A percentile compares a stretch with the other conserved stretches of the same genome.
Evolutionary conservation across 1,284 basidiomycete species (phyloP).

Genomic region (Moesziomyces globuligerus): DNA sequence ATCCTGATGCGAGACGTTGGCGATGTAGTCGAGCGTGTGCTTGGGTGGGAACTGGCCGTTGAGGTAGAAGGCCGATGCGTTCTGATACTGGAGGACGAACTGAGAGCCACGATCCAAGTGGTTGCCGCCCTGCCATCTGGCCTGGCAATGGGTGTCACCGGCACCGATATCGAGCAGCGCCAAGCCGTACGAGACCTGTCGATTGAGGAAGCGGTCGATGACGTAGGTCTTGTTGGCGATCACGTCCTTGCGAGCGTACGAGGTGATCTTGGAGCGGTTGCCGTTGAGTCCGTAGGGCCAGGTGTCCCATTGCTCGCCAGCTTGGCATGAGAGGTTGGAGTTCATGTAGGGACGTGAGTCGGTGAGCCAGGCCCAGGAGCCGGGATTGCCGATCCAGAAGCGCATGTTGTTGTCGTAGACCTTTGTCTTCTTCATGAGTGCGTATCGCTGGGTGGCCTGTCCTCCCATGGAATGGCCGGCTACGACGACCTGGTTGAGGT

Average conservation of each 20-base stretch:
- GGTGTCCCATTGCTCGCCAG: conserved; percentile 38
- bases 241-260: conserved; percentile 23
- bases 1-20: conserved; percentile 52
- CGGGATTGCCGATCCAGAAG: conserved; percentile 60
- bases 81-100: conserved; percentile 47
- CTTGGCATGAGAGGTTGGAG: conserved; percentile 28
- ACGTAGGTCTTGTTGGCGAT: conserved; percentile 44
- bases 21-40: conserved; percentile 46
- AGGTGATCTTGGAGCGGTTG: conserved; percentile 44
- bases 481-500: conserved; percentile 58
- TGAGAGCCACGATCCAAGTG: conserved; percentile 56
- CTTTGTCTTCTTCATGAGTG: conserved; percentile 49
- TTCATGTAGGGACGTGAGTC: conserved; percentile 48
- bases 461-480: conserved; percentile 62
- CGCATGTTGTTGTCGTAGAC: conserved; percentile 49
- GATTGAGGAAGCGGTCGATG: conserved; percentile 49
- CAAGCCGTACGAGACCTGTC: conserved; percentile 49
- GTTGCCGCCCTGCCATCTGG: conserved; percentile 54
- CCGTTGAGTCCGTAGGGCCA: conserved; percentile 64
- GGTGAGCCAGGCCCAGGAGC: conserved; percentile 59
- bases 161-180: conserved; percentile 46
- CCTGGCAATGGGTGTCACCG: conserved; percentile 51
- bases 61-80: conserved; percentile 26
- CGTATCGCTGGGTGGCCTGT: conserved; percentile 56
- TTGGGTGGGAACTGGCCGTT: conserved; percentile 48